Percentiles rank a stretch among this genome's conserved stretches.
phyloP scores from a whole-genome alignment of 208 protist species.

The Leishmania turanica region DNA sequence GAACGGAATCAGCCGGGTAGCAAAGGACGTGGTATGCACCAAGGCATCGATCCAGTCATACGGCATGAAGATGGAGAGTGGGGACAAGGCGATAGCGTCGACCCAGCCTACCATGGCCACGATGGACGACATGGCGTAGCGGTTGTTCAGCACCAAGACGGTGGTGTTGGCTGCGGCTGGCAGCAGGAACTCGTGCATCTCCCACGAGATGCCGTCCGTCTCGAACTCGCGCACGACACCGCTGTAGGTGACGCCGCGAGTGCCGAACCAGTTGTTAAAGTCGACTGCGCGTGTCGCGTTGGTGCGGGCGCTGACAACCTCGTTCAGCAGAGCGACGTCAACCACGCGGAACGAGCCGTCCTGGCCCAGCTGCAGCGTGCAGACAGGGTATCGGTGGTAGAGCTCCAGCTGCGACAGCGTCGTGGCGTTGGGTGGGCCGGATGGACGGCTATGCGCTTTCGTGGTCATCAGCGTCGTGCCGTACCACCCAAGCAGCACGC shows the following conservation, averaged over 20 bases:
- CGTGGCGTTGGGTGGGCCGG: constrained; percentile 1
- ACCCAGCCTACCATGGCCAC: constrained; percentile 58
- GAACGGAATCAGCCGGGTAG: constrained; percentile 49
- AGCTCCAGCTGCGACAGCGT: constrained; percentile 27
- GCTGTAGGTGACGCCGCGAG: constrained; percentile 40
- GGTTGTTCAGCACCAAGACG: constrained; percentile 58
- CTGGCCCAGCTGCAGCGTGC: constrained; percentile 39
- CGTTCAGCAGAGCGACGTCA: constrained; percentile 60
- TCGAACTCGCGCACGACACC: constrained; percentile 34
- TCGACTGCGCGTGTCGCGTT: constrained; percentile 28
- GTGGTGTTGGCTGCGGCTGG: constrained; percentile 36
- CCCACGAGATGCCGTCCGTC: constrained; percentile 36
- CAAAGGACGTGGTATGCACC: constrained; percentile 59
- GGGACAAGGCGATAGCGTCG: constrained; percentile 63
- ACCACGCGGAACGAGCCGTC: constrained; percentile 42
- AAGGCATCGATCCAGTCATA: constrained; percentile 47
- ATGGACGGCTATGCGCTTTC: constrained; percentile 39
- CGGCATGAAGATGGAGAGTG: constrained; percentile 71
- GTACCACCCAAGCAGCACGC: constrained; percentile 70
- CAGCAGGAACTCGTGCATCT: constrained; percentile 46
- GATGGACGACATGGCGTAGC: constrained; percentile 53
- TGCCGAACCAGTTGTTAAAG: constrained; percentile 66
- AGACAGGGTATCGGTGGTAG: constrained; percentile 78
- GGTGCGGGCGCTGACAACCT: constrained; percentile 41
- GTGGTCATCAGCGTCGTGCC: constrained; percentile 49